phyloP scores from a whole-genome alignment of 768 basidiomycete genomes.

The Ramaria rubella region DNA sequence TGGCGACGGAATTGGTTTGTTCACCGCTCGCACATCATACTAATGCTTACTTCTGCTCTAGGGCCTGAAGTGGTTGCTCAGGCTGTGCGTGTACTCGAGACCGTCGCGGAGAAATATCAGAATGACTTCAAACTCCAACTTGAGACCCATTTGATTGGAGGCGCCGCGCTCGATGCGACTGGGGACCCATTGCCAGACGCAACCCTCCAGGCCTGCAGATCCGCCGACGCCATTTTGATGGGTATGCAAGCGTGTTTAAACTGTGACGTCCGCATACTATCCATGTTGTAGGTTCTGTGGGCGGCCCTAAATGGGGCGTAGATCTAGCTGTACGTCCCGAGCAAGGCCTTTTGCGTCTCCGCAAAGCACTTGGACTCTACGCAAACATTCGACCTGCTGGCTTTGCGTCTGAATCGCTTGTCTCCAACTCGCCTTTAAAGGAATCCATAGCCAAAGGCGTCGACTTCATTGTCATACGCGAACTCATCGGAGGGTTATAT shows the following conservation, averaged over 20 bases:
- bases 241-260: conserved; percentile 41
- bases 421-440: conserved; percentile 84
- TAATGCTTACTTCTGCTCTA: conserved; percentile 20
- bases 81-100: conserved; percentile 76
- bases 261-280: not conserved
- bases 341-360: conserved; percentile 77
- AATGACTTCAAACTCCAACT: conserved; percentile 65
- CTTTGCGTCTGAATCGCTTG: conserved; percentile 86
- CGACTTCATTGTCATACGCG: conserved; percentile 90
- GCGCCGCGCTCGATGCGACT: conserved; percentile 81
- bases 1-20: conserved; percentile 94
- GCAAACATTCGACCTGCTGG: conserved; percentile 97
- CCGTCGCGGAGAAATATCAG: conserved; percentile 53
- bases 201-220: conserved; percentile 83
- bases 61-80: conserved; percentile 89
- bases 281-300: conserved; percentile 71
- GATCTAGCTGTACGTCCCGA: conserved; percentile 86
- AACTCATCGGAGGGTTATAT: conserved; percentile 94
- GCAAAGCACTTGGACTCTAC: conserved; percentile 91
- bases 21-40: not conserved
- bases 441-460: conserved; percentile 75
- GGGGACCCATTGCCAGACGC: conserved; percentile 81
- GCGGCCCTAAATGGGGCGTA: conserved; percentile 99
- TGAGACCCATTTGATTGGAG: conserved; percentile 78
- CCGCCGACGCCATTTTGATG: conserved; percentile 94